These are phyloP conservation scores for Chernovozyma aurita DNA, from an alignment of 1,139 yeast genomes.

Conservation along the genomic window DNA sequence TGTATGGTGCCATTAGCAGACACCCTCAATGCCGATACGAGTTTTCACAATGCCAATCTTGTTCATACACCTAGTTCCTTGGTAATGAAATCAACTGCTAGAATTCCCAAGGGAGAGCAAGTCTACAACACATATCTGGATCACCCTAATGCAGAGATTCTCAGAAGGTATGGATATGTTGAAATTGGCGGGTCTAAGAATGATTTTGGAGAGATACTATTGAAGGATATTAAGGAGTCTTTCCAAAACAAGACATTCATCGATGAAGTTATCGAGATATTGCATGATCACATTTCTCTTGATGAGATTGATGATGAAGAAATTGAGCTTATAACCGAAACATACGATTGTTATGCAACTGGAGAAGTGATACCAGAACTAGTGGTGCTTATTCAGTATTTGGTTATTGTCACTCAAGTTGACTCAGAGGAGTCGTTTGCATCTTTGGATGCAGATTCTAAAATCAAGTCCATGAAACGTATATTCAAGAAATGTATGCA, in stretches of 20 bases:
- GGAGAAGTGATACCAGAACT: constrained; percentile 59
- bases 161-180: constrained; percentile 88
- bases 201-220: constrained; percentile 77
- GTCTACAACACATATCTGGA: constrained; percentile 87
- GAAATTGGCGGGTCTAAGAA: constrained; percentile 69
- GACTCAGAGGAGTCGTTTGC: constrained; percentile 11
- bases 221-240: constrained; percentile 32
- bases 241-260: constrained; percentile 23
- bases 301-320: constrained; percentile 47
- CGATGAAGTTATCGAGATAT: constrained; percentile 25
- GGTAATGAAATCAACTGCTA: constrained; percentile 66
- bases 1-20: constrained; percentile 95
- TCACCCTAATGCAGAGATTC: constrained; percentile 80
- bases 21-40: constrained; percentile 80
- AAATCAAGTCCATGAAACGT: constrained; percentile 36
- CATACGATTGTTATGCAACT: constrained; percentile 57
- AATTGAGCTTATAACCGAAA: constrained; percentile 42
- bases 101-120: constrained; percentile 64
- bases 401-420: constrained; percentile 39
- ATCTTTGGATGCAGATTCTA: constrained; percentile 8
- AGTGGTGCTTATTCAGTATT: constrained; percentile 47
- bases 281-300: constrained; percentile 13
- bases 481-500: constrained; percentile 45
- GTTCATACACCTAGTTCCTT: constrained; percentile 43
- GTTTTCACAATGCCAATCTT: constrained; percentile 70